Evolutionary conservation across 2,329 filamentous ascomycete species (phyloP), one percentile per base, ranked within the genome.

Genomic region (Claviceps maximensis): DNA sequence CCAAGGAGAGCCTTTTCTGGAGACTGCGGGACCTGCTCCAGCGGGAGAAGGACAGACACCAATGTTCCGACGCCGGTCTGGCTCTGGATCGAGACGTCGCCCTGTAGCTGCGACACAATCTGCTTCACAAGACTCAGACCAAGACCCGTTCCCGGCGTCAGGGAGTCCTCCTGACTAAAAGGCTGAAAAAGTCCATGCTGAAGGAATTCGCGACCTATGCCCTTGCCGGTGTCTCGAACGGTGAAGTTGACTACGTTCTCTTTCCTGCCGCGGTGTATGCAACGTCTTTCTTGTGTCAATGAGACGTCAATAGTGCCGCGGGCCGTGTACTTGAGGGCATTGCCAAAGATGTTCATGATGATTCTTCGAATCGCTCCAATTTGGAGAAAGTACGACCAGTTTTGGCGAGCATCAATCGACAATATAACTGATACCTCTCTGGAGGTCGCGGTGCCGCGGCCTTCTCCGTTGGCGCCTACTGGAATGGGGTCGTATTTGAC

Each of bases 41-140:
- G 56, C 0, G 66, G 68, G 0, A 71, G 48, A 2, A 56, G 60
- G 2, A 71, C 68, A 0, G 58, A 59, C 1, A 69, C 64, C 1
- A 59, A 66, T 2, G 71, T 73, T 0, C 71, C 71, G 1, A 60
- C 55, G 2, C 65, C 67, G 1, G 65, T 44, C 13, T 62, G 61
- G 33, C 68, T 83, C 51, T 71, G 70, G 13, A 87, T 72, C 1
- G 76, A 70, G 45, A 87, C 78, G 1, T 70, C 71, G 0, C 83
- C 83, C 23, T 74, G 73, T 0, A 87, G 67, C 9, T 77, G 74
- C 17, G 74, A 71, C 1, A 83, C 75, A 5, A 87, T 78, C 51
- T 72, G 69, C 27, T 76, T 74, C 2, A 87, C 83, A 10, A 87
- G 78, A 42, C 78, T 82, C 27, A 87, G 65, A 0, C 84, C 84